A percentile compares a stretch with the other conserved stretches of the same genome.
phyloP scores from a whole-genome alignment of 164 flowering plant species.

The Amborella trichopoda region DNA sequence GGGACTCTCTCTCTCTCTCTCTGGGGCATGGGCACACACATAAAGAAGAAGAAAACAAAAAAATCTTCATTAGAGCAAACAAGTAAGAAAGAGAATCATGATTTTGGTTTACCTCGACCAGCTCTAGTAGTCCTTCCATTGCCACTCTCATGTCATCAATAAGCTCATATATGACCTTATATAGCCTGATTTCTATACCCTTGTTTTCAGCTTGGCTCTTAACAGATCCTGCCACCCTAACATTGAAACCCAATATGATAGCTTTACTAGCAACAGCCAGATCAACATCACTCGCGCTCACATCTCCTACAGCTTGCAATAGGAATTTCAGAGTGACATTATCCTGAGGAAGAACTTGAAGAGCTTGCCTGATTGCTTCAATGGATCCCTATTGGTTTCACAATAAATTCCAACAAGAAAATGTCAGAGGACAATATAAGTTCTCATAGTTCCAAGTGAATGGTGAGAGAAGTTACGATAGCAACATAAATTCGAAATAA shows the following conservation, averaged over 20 bases:
- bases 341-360: constrained; percentile 81
- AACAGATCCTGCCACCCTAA: constrained; percentile 64
- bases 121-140: constrained; percentile 89
- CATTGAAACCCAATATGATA: constrained; percentile 80
- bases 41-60: not conserved
- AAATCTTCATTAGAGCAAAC: not conserved
- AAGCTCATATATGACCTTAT: constrained; percentile 83
- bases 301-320: constrained; percentile 80
- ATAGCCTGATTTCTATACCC: constrained; percentile 66
- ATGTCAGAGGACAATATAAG: too few species aligned
- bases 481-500: too few species aligned
- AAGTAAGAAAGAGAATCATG: not conserved
- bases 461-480: too few species aligned
- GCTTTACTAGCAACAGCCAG: constrained; percentile 78
- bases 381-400: constrained; percentile 95
- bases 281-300: constrained; percentile 79
- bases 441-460: too few species aligned
- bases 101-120: constrained; percentile 52
- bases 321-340: constrained; percentile 79
- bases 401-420: too few species aligned
- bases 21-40: not conserved
- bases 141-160: constrained; percentile 79
- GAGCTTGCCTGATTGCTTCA: constrained; percentile 87
- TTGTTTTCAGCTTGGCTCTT: constrained; percentile 65
- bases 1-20: not conserved